phyloP scores from a whole-genome alignment of 2,329 filamentous ascomycete genomes.

The Spiromastix sp. region DNA sequence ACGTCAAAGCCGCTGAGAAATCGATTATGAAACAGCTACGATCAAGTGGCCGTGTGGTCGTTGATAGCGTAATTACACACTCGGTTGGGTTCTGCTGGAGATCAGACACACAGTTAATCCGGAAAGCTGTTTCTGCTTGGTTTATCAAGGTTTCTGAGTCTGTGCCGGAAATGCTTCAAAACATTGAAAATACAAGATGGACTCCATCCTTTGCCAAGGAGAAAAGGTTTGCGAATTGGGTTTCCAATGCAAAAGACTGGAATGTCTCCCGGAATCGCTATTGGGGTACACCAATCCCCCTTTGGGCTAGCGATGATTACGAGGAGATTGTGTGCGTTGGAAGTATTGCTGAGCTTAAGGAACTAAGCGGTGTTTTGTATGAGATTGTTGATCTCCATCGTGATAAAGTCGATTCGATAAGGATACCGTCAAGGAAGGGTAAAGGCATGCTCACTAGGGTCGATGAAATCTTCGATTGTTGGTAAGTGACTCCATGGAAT shows the following conservation, averaged over 20 bases:
- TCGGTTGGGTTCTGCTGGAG: slow-evolving; percentile 82
- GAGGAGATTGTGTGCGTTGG: slow-evolving; percentile 74
- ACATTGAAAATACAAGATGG: slow-evolving; percentile 77
- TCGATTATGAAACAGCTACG: slow-evolving; percentile 78
- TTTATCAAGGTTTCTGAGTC: slow-evolving; percentile 75
- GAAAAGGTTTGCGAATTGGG: slow-evolving; percentile 77
- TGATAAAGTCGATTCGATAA: slow-evolving; percentile 80
- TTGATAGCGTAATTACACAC: slow-evolving; percentile 71
- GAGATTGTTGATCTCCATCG: slow-evolving; percentile 72
- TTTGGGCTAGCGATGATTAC: slow-evolving; percentile 77
- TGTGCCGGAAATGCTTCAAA: slow-evolving; percentile 70
- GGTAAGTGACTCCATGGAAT: slow-evolving; percentile 30
- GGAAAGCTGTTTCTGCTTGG: slow-evolving; percentile 82
- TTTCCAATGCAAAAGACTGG: slow-evolving; percentile 76
- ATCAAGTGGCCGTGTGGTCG: slow-evolving; percentile 59
- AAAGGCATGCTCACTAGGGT: slow-evolving; percentile 67
- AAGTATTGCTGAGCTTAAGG: slow-evolving; percentile 66
- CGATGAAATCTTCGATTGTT: slow-evolving; percentile 83
- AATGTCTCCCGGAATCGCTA: slow-evolving; percentile 82
- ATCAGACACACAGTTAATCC: slow-evolving; percentile 79
- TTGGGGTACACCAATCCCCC: slow-evolving; percentile 78
- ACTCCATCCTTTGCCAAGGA: slow-evolving; percentile 78
- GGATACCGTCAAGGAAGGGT: slow-evolving; percentile 72
- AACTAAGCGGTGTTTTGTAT: slow-evolving; percentile 66
- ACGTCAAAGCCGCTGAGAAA: slow-evolving; percentile 83